A percentile compares a stretch with the other conserved stretches of the same genome.
Evolutionary conservation across 768 basidiomycete genomes (phyloP).

Genomic region (Phlegmacium glaucopus): DNA sequence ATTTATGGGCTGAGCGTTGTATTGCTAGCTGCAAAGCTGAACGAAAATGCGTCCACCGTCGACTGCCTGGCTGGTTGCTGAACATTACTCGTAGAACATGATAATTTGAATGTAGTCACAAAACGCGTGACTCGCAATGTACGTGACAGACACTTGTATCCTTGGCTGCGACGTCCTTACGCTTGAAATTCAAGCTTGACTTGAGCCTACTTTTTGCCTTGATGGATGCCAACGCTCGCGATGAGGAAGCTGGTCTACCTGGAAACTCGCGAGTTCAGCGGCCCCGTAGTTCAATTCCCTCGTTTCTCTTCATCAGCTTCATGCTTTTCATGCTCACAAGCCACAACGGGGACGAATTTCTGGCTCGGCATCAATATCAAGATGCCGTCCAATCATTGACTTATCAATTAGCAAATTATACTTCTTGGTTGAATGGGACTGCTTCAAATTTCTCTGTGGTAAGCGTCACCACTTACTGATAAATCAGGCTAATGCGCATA

Average conservation of each 20-base stretch:
- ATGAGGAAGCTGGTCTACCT: slow-evolving; percentile 38
- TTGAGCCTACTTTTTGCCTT: slow-evolving; percentile 1
- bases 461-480: slow-evolving; percentile 13
- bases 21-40: slow-evolving; percentile 55
- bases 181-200: slow-evolving; percentile 3
- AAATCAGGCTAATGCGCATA: slow-evolving; percentile 1
- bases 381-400: slow-evolving; percentile 57
- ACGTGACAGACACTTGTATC: background rate
- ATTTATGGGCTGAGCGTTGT: slow-evolving; percentile 53
- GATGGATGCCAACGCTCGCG: slow-evolving; percentile 25
- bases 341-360: slow-evolving; percentile 65
- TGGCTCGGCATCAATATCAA: slow-evolving; percentile 61
- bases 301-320: slow-evolving; percentile 71
- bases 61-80: slow-evolving; percentile 42
- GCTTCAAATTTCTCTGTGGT: slow-evolving; percentile 66
- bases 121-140: background rate
- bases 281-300: slow-evolving; percentile 60
- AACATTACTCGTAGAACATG: slow-evolving; percentile 26
- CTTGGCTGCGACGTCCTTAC: background rate
- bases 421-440: slow-evolving; percentile 71
- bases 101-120: background rate
- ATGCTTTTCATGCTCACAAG: slow-evolving; percentile 79
- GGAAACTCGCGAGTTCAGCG: slow-evolving; percentile 22
- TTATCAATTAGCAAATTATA: slow-evolving; percentile 67
- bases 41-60: slow-evolving; percentile 54